Conservation (phyloP, 2,329 filamentous ascomycete genomes). For the Diaporthe longicolla region DNA sequence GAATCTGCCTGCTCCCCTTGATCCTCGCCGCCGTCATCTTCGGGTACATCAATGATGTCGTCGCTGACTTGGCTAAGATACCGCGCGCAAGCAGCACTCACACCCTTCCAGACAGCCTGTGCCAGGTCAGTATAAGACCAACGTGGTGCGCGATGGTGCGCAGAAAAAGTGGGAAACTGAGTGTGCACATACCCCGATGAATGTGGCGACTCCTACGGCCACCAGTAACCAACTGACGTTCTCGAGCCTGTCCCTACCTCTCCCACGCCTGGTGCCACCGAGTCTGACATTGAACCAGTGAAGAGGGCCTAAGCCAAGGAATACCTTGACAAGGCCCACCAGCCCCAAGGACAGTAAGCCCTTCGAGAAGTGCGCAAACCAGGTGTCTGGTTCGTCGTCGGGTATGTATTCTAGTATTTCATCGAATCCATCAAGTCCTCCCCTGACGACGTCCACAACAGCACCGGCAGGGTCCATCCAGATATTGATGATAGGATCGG, state of each 20-base stretch:
- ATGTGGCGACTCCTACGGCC: conserved; percentile 83
- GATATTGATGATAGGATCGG: conserved; percentile 91
- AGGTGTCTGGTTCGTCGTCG: conserved; percentile 70
- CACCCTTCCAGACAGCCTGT: conserved; percentile 85
- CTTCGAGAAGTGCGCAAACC: conserved; percentile 89
- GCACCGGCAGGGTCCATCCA: conserved; percentile 84
- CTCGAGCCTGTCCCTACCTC: conserved; percentile 82
- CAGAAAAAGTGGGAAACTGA: conserved; percentile 40
- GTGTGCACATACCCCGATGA: conserved; percentile 75
- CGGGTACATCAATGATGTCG: conserved; percentile 85
- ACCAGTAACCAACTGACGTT: conserved; percentile 86
- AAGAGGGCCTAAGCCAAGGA: conserved; percentile 81
- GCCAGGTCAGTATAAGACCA: conserved; percentile 43
- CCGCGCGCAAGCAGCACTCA: conserved; percentile 79
- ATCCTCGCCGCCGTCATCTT: conserved; percentile 58
- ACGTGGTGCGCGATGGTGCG: not conserved
- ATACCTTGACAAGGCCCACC: conserved; percentile 85
- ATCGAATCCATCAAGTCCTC: conserved; percentile 55
- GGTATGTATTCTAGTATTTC: conserved; percentile 55
- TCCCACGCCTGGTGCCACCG: conserved; percentile 68
- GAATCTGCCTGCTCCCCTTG: conserved; percentile 48
- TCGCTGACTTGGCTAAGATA: conserved; percentile 85
- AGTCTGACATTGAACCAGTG: conserved; percentile 83
- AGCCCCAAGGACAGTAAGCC: conserved; percentile 92
- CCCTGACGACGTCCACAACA: conserved; percentile 66